A percentile compares a stretch with the other conserved stretches of the same genome.
Evolutionary conservation across 2,329 filamentous ascomycete genomes (phyloP).

Genomic region (Penicillium sp.): DNA sequence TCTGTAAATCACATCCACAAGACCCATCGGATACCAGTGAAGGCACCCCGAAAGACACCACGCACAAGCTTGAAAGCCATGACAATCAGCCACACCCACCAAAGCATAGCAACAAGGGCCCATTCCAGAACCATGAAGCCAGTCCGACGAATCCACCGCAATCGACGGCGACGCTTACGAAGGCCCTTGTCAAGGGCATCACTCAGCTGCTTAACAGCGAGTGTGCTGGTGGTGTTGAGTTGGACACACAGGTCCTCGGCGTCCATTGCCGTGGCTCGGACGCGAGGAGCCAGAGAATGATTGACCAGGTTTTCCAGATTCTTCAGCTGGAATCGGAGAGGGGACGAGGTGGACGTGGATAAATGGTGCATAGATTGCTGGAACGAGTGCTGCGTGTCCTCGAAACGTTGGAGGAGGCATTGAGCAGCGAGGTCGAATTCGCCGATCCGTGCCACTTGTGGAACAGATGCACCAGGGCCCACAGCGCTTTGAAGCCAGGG

Average conservation of each 20-base stretch:
- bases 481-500: slow-evolving; percentile 34
- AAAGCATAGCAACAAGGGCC: slow-evolving; percentile 83
- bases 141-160: slow-evolving; percentile 71
- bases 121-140: slow-evolving; percentile 85
- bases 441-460: slow-evolving; percentile 46
- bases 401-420: slow-evolving; percentile 49
- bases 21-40: slow-evolving; percentile 70
- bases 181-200: slow-evolving; percentile 70
- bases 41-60: slow-evolving; percentile 59
- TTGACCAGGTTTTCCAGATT: slow-evolving; percentile 48
- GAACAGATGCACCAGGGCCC: slow-evolving; percentile 32
- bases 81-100: slow-evolving; percentile 90
- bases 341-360: slow-evolving; percentile 44
- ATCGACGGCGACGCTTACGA: slow-evolving; percentile 68
- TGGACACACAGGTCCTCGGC: slow-evolving; percentile 76
- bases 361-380: slow-evolving; percentile 47
- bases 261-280: slow-evolving; percentile 68
- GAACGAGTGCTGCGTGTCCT: slow-evolving; percentile 45
- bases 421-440: slow-evolving; percentile 55
- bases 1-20: slow-evolving; percentile 63
- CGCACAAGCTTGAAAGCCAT: slow-evolving; percentile 67
- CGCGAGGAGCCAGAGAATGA: slow-evolving; percentile 54
- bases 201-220: slow-evolving; percentile 75
- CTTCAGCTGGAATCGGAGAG: slow-evolving; percentile 45
- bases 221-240: slow-evolving; percentile 70